These are phyloP conservation scores for Neurospora sp. DNA, from an alignment of 495 filamentous ascomycete genomes.

Conservation along the genomic window DNA sequence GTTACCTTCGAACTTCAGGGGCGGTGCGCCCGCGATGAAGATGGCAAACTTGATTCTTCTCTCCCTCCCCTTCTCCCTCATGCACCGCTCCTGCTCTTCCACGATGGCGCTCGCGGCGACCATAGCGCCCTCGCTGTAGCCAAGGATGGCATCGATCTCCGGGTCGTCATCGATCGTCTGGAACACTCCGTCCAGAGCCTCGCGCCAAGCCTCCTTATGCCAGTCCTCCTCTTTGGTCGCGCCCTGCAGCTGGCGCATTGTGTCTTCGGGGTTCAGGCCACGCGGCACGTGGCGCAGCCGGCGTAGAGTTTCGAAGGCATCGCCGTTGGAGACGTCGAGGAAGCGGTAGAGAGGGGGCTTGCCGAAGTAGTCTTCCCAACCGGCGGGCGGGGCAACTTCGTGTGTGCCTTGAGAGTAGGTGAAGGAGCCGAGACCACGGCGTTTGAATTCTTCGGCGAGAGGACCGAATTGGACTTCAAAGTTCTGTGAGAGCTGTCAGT, in stretches of 20 bases:
- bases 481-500: constrained; percentile 25
- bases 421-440: constrained; percentile 34
- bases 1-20: constrained; percentile 28
- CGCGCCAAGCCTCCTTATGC: constrained; percentile 17
- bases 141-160: constrained; percentile 39
- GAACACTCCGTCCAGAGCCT: constrained; percentile 24
- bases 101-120: constrained; percentile 40
- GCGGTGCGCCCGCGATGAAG: constrained; percentile 46
- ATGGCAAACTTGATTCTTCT: constrained; percentile 45
- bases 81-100: constrained; percentile 32
- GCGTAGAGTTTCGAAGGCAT: constrained; percentile 37
- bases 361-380: constrained; percentile 45
- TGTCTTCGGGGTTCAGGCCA: constrained; percentile 38
- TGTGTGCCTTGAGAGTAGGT: constrained; percentile 37
- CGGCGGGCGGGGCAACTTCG: constrained; percentile 32
- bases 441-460: constrained; percentile 34
- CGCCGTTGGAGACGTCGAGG: constrained; percentile 33
- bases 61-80: constrained; percentile 22
- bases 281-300: constrained; percentile 40
- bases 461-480: constrained; percentile 45
- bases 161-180: constrained; percentile 26
- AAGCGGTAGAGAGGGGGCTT: constrained; percentile 42
- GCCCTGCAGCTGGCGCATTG: constrained; percentile 32
- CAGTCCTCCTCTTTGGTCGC: constrained; percentile 15
- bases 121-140: constrained; percentile 45